A percentile compares a stretch with the other conserved stretches of the same genome.
phyloP scores from a whole-genome alignment of 306 rosid species.

The Cicer bijugum region DNA sequence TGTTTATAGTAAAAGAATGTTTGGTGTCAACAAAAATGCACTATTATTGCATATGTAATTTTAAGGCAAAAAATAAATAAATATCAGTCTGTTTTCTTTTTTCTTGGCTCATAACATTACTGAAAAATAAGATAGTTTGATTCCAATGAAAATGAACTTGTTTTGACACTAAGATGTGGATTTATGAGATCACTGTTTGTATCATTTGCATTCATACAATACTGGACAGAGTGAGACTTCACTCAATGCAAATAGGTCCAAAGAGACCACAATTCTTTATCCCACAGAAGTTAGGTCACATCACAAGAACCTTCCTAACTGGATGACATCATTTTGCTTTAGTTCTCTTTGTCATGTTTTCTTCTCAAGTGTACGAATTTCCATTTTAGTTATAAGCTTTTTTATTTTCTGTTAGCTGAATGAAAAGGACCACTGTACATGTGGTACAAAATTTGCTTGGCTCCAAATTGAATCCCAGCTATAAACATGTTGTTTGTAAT shows the following conservation, averaged over 20 bases:
- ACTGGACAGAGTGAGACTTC: neutral
- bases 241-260: no score
- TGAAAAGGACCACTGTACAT: no score
- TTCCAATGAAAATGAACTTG: constrained; percentile 4
- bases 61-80: neutral
- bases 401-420: no score
- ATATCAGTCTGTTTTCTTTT: neutral
- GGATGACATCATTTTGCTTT: no score
- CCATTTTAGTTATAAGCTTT: no score
- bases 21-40: constrained; percentile 11
- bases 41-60: neutral
- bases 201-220: neutral
- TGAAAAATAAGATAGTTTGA: neutral
- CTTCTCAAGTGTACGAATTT: no score
- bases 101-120: neutral
- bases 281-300: no score
- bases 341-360: no score
- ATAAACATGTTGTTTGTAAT: neutral
- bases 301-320: no score
- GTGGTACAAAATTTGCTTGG: neutral
- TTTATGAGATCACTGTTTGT: neutral
- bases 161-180: neutral
- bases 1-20: neutral
- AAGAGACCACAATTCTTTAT: no score
- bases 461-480: neutral